These are phyloP conservation scores for Apiospora malaysiana DNA, from an alignment of 2,329 filamentous ascomycete genomes.

Conservation along the genomic window DNA sequence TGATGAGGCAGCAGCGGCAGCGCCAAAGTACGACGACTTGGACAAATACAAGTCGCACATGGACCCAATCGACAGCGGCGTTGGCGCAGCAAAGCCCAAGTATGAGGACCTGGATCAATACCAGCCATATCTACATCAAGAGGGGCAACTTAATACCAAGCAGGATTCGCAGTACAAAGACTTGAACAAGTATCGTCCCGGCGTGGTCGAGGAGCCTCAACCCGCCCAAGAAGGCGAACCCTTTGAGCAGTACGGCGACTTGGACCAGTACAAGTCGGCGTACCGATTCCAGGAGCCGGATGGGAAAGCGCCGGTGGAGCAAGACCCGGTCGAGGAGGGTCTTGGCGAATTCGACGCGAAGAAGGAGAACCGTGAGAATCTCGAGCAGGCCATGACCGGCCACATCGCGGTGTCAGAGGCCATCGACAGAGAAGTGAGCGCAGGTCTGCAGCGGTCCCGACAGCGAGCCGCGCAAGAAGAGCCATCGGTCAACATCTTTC, in stretches of 20 bases:
- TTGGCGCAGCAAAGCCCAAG: constrained; percentile 34
- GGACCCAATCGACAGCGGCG: constrained; percentile 37
- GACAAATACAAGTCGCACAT: constrained; percentile 43
- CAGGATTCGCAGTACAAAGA: constrained; percentile 47
- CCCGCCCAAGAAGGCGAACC: constrained; percentile 32
- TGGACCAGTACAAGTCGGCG: constrained; percentile 44
- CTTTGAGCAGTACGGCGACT: constrained; percentile 45
- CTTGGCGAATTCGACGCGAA: constrained; percentile 47
- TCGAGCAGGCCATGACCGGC: constrained; percentile 39
- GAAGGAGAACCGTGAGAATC: constrained; percentile 32
- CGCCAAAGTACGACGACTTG: constrained; percentile 44
- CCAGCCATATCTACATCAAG: constrained; percentile 32
- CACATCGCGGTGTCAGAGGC: constrained; percentile 38
- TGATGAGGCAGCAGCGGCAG: constrained; percentile 35
- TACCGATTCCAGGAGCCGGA: constrained; percentile 45
- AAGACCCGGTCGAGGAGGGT: constrained; percentile 42
- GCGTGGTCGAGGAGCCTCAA: constrained; percentile 33
- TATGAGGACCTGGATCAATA: constrained; percentile 52
- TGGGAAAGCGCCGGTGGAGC: constrained; percentile 35
- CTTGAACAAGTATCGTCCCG: constrained; percentile 44
- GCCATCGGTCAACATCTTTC: constrained; percentile 20
- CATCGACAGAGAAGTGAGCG: constrained; percentile 32
- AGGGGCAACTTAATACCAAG: constrained; percentile 39
- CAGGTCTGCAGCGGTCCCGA: constrained; percentile 27
- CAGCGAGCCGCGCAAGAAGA: constrained; percentile 26